These are phyloP conservation scores for Schizopora paradoxa DNA, from an alignment of 1,284 basidiomycete species.

Conservation along the genomic window DNA sequence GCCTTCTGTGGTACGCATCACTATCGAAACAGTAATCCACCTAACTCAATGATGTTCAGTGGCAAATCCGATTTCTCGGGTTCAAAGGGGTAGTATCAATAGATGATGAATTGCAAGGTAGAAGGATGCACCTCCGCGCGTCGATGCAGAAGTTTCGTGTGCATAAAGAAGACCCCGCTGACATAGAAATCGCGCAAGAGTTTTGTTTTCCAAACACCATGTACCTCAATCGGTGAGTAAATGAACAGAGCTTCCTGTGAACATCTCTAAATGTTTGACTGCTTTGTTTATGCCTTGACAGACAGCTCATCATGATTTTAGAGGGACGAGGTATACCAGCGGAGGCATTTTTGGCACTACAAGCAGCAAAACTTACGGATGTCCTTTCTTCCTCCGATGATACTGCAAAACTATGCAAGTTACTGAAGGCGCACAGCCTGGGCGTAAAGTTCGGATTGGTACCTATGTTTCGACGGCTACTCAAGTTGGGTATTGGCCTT, in stretches of 20 bases:
- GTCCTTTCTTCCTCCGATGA: constrained; percentile 53
- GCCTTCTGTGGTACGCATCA: not conserved
- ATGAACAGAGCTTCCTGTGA: not conserved
- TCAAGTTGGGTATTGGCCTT: constrained; percentile 45
- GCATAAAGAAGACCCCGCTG: constrained; percentile 37
- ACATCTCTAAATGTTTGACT: not conserved
- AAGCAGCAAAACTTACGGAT: constrained; percentile 45
- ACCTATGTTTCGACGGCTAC: constrained; percentile 45
- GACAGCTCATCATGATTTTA: constrained; percentile 64
- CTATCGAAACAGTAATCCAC: not conserved
- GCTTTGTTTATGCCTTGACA: constrained; percentile 22
- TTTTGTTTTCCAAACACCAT: constrained; percentile 52
- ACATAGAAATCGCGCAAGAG: constrained; percentile 65
- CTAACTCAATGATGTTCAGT: constrained; percentile 32
- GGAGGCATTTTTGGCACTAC: constrained; percentile 51
- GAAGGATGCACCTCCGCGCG: constrained; percentile 55
- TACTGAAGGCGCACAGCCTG: constrained; percentile 47
- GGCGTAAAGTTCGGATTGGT: constrained; percentile 47
- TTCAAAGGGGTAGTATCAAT: constrained; percentile 72
- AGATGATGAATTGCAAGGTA: constrained; percentile 47
- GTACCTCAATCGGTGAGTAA: constrained; percentile 59
- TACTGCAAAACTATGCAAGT: constrained; percentile 37
- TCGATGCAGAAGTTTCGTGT: constrained; percentile 75
- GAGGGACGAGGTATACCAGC: constrained; percentile 57
- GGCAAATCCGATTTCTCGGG: constrained; percentile 73